Percentiles rank a stretch among this genome's conserved stretches.
Conservation (phyloP, 208 protist genomes). For the Naegleria fowleri region DNA sequence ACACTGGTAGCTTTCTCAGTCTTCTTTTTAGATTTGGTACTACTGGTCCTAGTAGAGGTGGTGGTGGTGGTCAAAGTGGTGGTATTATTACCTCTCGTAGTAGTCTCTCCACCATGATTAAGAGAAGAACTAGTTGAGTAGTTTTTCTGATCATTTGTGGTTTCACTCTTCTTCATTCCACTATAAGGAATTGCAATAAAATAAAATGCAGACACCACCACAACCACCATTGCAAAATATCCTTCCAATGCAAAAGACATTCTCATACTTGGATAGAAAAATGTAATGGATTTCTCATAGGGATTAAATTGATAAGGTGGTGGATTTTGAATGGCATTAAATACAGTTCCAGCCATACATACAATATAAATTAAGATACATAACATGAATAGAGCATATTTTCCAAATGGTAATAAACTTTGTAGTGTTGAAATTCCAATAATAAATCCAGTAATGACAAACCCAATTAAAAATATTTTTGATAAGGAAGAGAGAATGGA, state of each 20-base stretch:
- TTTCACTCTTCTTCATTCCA: background rate
- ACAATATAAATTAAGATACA: background rate
- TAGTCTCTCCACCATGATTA: background rate
- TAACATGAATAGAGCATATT: background rate
- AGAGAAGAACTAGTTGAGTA: too few relatives aligned
- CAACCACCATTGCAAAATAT: background rate
- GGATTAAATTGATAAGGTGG: slow-evolving; percentile 15
- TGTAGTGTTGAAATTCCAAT: background rate
- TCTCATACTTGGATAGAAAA: slow-evolving; percentile 5
- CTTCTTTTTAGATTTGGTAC: background rate
- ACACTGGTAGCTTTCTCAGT: too few relatives aligned
- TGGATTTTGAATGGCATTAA: slow-evolving; percentile 2
- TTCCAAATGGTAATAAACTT: background rate
- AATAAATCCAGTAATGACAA: background rate
- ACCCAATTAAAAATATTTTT: background rate
- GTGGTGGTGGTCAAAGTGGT: too few relatives aligned
- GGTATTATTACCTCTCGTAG: too few relatives aligned
- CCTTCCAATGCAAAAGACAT: background rate
- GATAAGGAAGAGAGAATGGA: background rate
- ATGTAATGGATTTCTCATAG: background rate
- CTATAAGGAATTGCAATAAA: background rate
- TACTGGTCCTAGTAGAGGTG: background rate
- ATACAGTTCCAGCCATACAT: background rate
- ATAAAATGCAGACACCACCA: background rate
- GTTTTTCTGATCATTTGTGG: too few relatives aligned